These are phyloP conservation scores for Globisporangium paddicum DNA, from an alignment of 352 stramenopile species.

Conservation along the genomic window DNA sequence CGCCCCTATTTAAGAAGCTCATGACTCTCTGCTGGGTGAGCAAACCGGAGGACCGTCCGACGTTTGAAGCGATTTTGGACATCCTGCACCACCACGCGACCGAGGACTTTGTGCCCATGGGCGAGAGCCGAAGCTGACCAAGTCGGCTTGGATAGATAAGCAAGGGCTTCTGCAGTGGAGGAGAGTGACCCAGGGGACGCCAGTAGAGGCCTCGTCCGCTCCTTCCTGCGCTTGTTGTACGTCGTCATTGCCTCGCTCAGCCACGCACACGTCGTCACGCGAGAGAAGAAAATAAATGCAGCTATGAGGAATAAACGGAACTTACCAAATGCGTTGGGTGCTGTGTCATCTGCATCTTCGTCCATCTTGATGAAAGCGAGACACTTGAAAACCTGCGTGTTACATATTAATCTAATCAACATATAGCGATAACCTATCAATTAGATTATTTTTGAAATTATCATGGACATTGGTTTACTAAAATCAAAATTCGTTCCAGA, in stretches of 20 bases:
- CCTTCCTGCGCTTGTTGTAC: background rate
- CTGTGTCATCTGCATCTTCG: background rate
- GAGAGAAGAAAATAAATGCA: background rate
- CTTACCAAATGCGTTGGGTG: background rate
- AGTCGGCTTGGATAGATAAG: background rate
- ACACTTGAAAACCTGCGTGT: too few relatives aligned
- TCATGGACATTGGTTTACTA: too few relatives aligned
- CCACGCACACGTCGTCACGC: background rate
- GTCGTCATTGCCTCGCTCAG: background rate
- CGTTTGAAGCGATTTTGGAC: constrained; percentile 78
- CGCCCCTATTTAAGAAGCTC: constrained; percentile 76
- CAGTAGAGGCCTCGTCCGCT: background rate
- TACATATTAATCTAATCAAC: too few relatives aligned
- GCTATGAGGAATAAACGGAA: background rate
- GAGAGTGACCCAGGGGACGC: background rate
- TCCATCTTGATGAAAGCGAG: too few relatives aligned
- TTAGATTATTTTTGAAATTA: too few relatives aligned
- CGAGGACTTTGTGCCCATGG: constrained; percentile 17
- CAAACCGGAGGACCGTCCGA: constrained; percentile 68
- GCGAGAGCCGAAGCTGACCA: constrained; percentile 3
- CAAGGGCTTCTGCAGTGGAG: background rate
- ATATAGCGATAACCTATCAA: too few relatives aligned
- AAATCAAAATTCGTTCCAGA: too few relatives aligned
- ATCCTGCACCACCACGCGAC: constrained; percentile 35
- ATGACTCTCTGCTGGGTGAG: constrained; percentile 84